Evolutionary conservation across 2,329 filamentous ascomycete genomes (phyloP), one percentile per base, ranked within the genome.

Genomic region (Sporothrix protearum): DNA sequence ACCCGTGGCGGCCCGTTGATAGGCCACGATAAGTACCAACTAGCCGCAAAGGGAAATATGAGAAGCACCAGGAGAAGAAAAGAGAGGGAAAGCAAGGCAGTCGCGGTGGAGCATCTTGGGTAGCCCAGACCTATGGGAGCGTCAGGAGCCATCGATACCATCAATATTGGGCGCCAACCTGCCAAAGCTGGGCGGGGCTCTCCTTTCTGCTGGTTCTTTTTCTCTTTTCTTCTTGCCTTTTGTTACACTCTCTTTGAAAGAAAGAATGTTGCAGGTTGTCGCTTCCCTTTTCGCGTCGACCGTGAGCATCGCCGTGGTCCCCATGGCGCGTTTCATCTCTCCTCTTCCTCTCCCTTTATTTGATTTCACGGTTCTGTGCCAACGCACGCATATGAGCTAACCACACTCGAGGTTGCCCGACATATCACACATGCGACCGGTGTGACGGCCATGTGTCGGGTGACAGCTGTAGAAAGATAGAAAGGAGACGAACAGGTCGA

Each of bases 391-490:
- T 49, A 63, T 33, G 53, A 25, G 33, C 19, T 10, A 47, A 66
- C 55, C n/a, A 36, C 22, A 25, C 10, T 61, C 68, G 28, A 67
- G 14, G 19, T 53, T 59, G 63, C 64, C 45, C 64, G 63, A 57
- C 49, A 57, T 59, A 64, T 64, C 22, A 53, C 61, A 69, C 71
- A 68, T 76, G 77, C 82, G 80, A 78, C 82, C 82, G 80, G 77
- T 83, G 83, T 82, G 81, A 83, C 80, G 83, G 78, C 83, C 79
- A 73, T 64, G 66, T 28, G 59, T 68, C 57, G 69, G 49, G 36
- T 55, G 66, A 51, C 22, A 22, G 42, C 28, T 19, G 25, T 14
- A 14, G 39, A 42, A 28, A 55, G 14, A 47, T 25, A 14, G 4
- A 51, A 72, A 63, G 16, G 39, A 47, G 19, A 47, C 4, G 19